phyloP scores from a whole-genome alignment of 768 basidiomycete species.

The Epithele typhae region DNA sequence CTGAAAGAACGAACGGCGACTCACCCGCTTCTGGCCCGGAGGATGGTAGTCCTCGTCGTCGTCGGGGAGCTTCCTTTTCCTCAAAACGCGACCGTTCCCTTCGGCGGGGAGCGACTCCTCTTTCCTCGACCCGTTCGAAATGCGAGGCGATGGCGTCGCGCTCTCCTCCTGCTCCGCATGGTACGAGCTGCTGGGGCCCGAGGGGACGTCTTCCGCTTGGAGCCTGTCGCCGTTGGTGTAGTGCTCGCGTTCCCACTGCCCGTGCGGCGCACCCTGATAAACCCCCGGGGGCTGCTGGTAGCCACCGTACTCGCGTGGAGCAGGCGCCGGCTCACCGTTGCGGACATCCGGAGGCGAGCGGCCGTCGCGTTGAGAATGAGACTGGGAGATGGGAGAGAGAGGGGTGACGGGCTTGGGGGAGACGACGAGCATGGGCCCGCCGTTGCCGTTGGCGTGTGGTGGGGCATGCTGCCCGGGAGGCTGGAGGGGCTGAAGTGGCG shows the following conservation, averaged over 20 bases:
- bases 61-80: conserved; percentile 48
- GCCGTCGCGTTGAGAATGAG: conserved; percentile 12
- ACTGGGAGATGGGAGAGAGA: conserved; percentile 12
- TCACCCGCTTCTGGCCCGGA: conserved; percentile 50
- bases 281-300: conserved; percentile 33
- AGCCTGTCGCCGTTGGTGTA: conserved; percentile 33
- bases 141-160: conserved; percentile 24
- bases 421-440: conserved; percentile 2
- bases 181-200: conserved; percentile 33
- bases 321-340: conserved; percentile 26
- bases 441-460: conserved; percentile 18
- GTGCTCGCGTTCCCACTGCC: conserved; percentile 40
- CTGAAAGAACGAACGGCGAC: conserved; percentile 24
- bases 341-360: conserved; percentile 18
- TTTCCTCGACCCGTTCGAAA: conserved; percentile 17
- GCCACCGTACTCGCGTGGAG: conserved; percentile 30
- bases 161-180: conserved; percentile 29
- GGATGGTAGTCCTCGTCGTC: conserved; percentile 57
- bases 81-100: conserved; percentile 22
- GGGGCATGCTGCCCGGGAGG: conserved; percentile 32
- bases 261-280: conserved; percentile 31
- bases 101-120: conserved; percentile 15
- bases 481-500: conserved; percentile 20
- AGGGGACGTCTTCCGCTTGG: conserved; percentile 34
- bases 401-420: conserved; percentile 16